These are phyloP conservation scores for Leccinellum albellum DNA, from an alignment of 768 basidiomycete genomes.

Conservation along the genomic window DNA sequence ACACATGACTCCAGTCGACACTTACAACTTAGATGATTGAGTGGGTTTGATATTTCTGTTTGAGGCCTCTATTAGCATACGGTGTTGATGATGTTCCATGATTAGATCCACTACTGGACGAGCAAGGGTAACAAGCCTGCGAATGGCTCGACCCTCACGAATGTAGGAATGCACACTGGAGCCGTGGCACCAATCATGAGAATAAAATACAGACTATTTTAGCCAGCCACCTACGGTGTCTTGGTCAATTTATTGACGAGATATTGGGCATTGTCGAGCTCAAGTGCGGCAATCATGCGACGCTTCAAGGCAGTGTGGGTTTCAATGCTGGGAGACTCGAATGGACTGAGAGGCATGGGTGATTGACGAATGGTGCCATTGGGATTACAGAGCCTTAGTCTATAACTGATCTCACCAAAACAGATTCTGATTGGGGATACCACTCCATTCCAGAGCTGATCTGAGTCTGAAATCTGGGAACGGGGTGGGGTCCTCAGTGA, in stretches of 20 bases:
- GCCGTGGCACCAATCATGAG: not conserved
- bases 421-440: too few relatives aligned
- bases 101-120: conserved; percentile 3
- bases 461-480: too few relatives aligned
- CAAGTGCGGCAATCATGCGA: conserved; percentile 1
- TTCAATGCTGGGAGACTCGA: not conserved
- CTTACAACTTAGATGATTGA: not conserved
- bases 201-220: not conserved
- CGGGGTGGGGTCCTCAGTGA: too few relatives aligned
- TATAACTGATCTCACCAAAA: too few relatives aligned
- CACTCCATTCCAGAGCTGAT: too few relatives aligned
- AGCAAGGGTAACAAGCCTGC: conserved; percentile 5
- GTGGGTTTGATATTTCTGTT: not conserved
- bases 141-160: conserved; percentile 4
- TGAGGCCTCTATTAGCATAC: not conserved
- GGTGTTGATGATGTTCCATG: conserved; percentile 2
- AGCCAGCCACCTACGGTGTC: not conserved
- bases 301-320: not conserved
- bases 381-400: too few relatives aligned
- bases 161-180: conserved; percentile 1
- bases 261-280: conserved; percentile 3
- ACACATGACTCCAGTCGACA: not conserved
- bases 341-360: not conserved
- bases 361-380: too few relatives aligned
- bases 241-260: not conserved